Evolutionary conservation across 257 asterid species (phyloP), one percentile per base, ranked within the genome.

Genomic region (Solanum corneliomulleri): DNA sequence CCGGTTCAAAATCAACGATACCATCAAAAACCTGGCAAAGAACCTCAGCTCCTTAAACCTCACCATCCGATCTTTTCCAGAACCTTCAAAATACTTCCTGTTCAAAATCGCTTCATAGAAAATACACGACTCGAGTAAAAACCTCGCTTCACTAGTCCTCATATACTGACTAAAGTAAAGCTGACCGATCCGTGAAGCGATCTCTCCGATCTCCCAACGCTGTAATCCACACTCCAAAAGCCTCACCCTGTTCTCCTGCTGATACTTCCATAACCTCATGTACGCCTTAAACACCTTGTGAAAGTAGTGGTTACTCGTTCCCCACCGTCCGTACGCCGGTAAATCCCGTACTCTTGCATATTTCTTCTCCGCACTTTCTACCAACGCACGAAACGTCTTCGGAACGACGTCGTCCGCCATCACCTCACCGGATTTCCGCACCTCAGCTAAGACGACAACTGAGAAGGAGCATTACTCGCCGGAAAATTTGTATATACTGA

Each of bases 151-250:
- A 87, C 99, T 96, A 7, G 97, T 97, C 90, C 99, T 92, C 95
- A 96, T 84, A 87, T 97, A 97, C 97, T 97, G 99, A 87, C 87
- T 93, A 82, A 92, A 95, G 31, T 96, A 97, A 83, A 97, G 94
- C 90, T 97, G 99, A 10, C 99, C 99, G 86, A 97, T 96, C 83
- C 99, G 93, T 31, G 99, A 97, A 35, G 99, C 98, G 94, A 97
- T 97, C 95, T 97, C 99, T 33, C 99, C 99, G 89, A 97, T 96
- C 90, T 97, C 99, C 99, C 97, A 96, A 2, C 99, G 92, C 90
- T 93, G 97, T 27, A 97, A 94, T 52, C 99, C 99, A 74, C 95
- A 93, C 31, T 91, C 96, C 60, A 87, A 89, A 81, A 97, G 92
- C 88, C 89, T 92, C 31, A 87, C 92, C 91, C 99, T 93, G 91